Base-by-base conservation (phyloP, 805 yeast species). In the Yamadazyma nakazawae region DNA sequence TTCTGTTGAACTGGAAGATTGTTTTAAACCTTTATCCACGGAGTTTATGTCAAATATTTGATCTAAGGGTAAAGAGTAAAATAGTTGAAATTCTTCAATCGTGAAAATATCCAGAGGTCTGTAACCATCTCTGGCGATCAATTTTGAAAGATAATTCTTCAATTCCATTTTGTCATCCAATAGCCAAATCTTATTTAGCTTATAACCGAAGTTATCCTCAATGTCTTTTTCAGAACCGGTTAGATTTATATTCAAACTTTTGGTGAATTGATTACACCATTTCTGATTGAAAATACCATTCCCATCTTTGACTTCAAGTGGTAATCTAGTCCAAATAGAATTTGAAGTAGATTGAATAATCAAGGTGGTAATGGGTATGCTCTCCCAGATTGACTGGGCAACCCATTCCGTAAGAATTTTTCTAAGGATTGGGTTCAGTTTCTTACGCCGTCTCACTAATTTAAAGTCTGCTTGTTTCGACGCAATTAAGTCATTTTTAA, bases 371-470 rank as follows among this genome's bases (percentile, higher is more conserved):
- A 82, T 75, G 2, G 87, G 86, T 31, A 81, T 79, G 40, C 75
- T 78, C 56, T 80, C 83, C 87, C 88, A 82, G 2, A 76, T 75
- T 19, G 82, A 79, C 57, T 82, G 87, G 0, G 82, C 74, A 35
- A 82, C 78, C 87, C 87, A 82, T 58, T 82, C 87, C n/a, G 80
- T 75, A 37, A 82, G 60, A n/a, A 82, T 80, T 39, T 75, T 73
- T 32, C 86, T 63, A 12, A 82, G 68, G 19, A 82, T 58, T 10
- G 79, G 75, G 53, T 80, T 80, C 40, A 74, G 62, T n/a, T 79
- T 79, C 47, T 78, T 80, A 31, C 85, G 61, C 44, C 85, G 63
- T 45, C 82, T 59, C 11, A 76, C 75, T 49, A 73, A 66, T 63
- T 59, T 75, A 62, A 72, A 79, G 60, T 72, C 85, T 51, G 70